Conservation (phyloP, 495 filamentous ascomycete genomes). For the Penicillium angulare region DNA sequence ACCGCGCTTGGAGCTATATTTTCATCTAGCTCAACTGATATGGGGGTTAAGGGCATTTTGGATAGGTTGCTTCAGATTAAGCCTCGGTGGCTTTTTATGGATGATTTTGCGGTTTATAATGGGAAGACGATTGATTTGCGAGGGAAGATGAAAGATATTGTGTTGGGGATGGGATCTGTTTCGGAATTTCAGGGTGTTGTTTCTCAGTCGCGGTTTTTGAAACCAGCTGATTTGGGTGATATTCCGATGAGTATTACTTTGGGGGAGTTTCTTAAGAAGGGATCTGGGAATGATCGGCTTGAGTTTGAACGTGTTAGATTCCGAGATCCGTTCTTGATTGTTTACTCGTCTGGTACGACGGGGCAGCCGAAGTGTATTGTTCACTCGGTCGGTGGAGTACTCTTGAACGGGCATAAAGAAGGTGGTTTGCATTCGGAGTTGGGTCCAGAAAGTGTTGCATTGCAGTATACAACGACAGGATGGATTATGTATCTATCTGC, state of each 20-base stretch:
- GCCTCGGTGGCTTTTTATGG: conserved; percentile 71
- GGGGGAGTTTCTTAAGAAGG: conserved; percentile 48
- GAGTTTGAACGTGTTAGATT: conserved; percentile 53
- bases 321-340: conserved; percentile 64
- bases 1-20: conserved; percentile 67
- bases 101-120: conserved; percentile 75
- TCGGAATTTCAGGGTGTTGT: conserved; percentile 62
- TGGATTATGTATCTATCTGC: conserved; percentile 81
- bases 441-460: conserved; percentile 41
- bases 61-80: conserved; percentile 69
- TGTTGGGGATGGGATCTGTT: conserved; percentile 55
- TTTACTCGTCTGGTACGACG: conserved; percentile 77
- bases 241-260: conserved; percentile 56
- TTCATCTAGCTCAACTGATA: conserved; percentile 70
- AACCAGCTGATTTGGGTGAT: conserved; percentile 52
- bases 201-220: conserved; percentile 60
- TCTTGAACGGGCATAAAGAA: conserved; percentile 54
- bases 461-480: conserved; percentile 65
- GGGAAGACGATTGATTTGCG: conserved; percentile 69
- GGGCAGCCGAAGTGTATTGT: conserved; percentile 81
- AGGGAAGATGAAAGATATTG: conserved; percentile 64
- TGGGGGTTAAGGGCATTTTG: conserved; percentile 71
- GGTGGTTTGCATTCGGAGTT: conserved; percentile 56
- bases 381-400: conserved; percentile 40
- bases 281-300: conserved; percentile 34